These are phyloP conservation scores for Scedosporium boydii DNA, from an alignment of 2,329 filamentous ascomycete species.

Conservation along the genomic window DNA sequence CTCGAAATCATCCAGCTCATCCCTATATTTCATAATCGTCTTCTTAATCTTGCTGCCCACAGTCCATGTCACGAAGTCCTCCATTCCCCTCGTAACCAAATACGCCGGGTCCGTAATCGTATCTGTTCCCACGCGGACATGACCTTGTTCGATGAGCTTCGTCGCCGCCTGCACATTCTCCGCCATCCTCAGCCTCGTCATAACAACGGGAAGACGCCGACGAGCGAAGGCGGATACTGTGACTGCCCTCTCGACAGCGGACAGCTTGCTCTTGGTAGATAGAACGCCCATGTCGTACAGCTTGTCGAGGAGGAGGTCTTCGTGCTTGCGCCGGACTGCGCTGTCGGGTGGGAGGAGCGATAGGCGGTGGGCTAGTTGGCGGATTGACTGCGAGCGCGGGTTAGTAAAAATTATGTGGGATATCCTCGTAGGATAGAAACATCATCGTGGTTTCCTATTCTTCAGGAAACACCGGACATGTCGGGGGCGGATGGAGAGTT, in stretches of 20 bases:
- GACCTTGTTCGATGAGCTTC: slow-evolving; percentile 87
- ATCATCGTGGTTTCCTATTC: neutral
- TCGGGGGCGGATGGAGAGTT: slow-evolving; percentile 18
- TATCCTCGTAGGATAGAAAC: neutral
- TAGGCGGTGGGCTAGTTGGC: slow-evolving; percentile 82
- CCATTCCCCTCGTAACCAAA: slow-evolving; percentile 78
- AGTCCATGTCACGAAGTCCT: slow-evolving; percentile 95
- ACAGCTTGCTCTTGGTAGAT: slow-evolving; percentile 64
- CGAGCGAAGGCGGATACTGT: slow-evolving; percentile 86
- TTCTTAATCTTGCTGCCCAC: slow-evolving; percentile 95
- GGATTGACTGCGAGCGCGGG: slow-evolving; percentile 30
- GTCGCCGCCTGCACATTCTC: slow-evolving; percentile 78
- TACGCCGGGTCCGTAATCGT: slow-evolving; percentile 85
- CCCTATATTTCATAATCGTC: slow-evolving; percentile 88
- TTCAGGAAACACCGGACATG: neutral
- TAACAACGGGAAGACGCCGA: slow-evolving; percentile 75
- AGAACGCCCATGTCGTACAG: slow-evolving; percentile 88
- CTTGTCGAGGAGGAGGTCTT: slow-evolving; percentile 81
- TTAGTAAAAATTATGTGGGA: neutral
- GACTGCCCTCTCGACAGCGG: slow-evolving; percentile 76
- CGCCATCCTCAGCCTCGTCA: slow-evolving; percentile 85
- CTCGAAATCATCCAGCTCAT: slow-evolving; percentile 94
- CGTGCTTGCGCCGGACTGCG: slow-evolving; percentile 70
- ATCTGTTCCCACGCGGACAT: slow-evolving; percentile 84
- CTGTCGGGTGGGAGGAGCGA: slow-evolving; percentile 73